Evolutionary conservation across 2,329 filamentous ascomycete genomes (phyloP), one percentile per base, ranked within the genome.

Genomic region (Periconia digitata): DNA sequence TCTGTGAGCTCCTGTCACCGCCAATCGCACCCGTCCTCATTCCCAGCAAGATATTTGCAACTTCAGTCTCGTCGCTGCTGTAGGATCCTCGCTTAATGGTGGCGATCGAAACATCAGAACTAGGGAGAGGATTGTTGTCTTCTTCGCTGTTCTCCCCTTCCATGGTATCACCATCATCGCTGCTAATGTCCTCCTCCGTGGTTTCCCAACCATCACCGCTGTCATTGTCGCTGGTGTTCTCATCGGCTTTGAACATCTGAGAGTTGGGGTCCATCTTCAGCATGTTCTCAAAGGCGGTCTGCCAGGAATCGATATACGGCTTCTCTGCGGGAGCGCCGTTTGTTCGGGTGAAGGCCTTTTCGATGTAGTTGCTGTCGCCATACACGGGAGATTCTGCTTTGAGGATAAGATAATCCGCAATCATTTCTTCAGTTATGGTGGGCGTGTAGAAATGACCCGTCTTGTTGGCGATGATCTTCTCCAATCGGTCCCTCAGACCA

Each of bases 401-500:
- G 44, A 54, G 47, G 16, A 16, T n/a, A 44, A 22, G 43, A 24
- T 50, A 60, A 40, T 16, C 8, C 6, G 47, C 18, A 37, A 60
- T 1, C 53, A 58, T 58, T 2, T 15, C 34, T 12, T 40, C 12
- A 3, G 53, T 51, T 15, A 60, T 55, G 2, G 24, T 13, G 2
- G 57, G 57, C 8, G 47, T 35, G 20, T 44, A 58, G 15, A 10
- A 20, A 23, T 60, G 51, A 1, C 55, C 57, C 4, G 42, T 40
- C 43, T 40, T 50, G 3, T 53, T 46, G 10, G 48, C 8, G 0
- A 50, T 18, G 27, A 50, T 49, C 1, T 24, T n/a, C 2, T 40
- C 17, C 1, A 56, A 23, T 1, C 53, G 44, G 1, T 27, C 35
- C 23, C 43, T 40, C n/a, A 60, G 32, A 1, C 16, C 2, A 3